Percentiles rank a stretch among this genome's conserved stretches.
Evolutionary conservation across 2,329 filamentous ascomycete genomes (phyloP).

Genomic region (Colletotrichum caudatum): DNA sequence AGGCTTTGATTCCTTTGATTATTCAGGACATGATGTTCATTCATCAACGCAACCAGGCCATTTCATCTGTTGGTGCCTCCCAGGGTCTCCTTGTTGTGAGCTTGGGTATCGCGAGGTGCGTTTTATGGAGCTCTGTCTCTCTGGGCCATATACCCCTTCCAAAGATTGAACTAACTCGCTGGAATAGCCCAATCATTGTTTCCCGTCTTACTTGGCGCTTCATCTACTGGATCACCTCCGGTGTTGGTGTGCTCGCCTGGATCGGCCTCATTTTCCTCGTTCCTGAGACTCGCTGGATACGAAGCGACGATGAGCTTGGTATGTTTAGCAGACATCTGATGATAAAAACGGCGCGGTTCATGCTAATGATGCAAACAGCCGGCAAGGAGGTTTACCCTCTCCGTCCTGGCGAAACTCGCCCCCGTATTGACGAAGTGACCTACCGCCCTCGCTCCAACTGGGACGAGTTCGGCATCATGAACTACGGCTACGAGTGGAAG

Average conservation of each 20-base stretch:
- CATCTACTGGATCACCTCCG: slow-evolving; percentile 52
- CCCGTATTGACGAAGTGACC: slow-evolving; percentile 37
- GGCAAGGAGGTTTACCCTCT: slow-evolving; percentile 43
- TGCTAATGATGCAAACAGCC: slow-evolving; percentile 23
- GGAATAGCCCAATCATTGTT: slow-evolving; percentile 47
- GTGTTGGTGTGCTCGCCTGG: slow-evolving; percentile 50
- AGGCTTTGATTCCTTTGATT: slow-evolving; percentile 53
- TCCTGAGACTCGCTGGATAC: slow-evolving; percentile 53
- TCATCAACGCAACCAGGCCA: slow-evolving; percentile 52
- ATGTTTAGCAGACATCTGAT: background rate
- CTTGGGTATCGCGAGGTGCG: slow-evolving; percentile 45
- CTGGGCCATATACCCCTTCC: background rate
- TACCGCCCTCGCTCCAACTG: slow-evolving; percentile 47
- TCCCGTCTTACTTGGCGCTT: slow-evolving; percentile 50
- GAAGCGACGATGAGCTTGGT: slow-evolving; percentile 50
- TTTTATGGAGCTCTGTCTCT: background rate
- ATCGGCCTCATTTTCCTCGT: slow-evolving; percentile 50
- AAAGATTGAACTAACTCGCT: slow-evolving; percentile 2
- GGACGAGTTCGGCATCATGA: slow-evolving; percentile 51
- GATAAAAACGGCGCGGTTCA: background rate
- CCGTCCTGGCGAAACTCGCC: slow-evolving; percentile 40
- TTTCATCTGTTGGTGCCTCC: slow-evolving; percentile 49
- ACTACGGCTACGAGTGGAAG: slow-evolving; percentile 48
- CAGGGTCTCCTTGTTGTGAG: slow-evolving; percentile 49
- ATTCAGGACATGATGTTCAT: slow-evolving; percentile 55